A percentile compares a stretch with the other conserved stretches of the same genome.
Evolutionary conservation across 371 early-diverging fungal genomes (phyloP).

Genomic region (Cladochytrium tenue): DNA sequence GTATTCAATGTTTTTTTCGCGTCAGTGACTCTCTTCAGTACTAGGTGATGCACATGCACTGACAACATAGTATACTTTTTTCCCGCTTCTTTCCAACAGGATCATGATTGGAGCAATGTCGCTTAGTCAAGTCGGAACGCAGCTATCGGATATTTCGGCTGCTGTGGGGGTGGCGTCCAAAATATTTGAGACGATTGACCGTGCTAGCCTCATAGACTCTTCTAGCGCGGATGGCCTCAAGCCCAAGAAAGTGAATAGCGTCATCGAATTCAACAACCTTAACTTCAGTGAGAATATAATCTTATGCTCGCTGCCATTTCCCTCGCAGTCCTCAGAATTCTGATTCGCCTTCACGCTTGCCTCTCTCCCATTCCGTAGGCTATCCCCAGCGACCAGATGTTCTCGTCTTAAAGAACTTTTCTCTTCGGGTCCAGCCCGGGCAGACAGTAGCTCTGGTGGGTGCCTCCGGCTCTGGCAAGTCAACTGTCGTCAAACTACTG

Average conservation of each 20-base stretch:
- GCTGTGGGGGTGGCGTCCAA: constrained; percentile 82
- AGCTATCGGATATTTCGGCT: constrained; percentile 54
- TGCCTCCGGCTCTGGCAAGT: constrained; percentile 57
- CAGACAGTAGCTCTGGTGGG: constrained; percentile 62
- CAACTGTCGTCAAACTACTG: constrained; percentile 47
- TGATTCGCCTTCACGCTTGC: too few relatives aligned
- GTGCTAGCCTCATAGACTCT: constrained; percentile 70
- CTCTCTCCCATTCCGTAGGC: constrained; percentile 36
- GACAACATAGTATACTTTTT: too few relatives aligned
- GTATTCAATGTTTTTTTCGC: constrained; percentile 43
- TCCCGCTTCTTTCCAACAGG: too few relatives aligned
- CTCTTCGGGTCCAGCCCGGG: constrained; percentile 47
- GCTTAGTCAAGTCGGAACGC: constrained; percentile 50
- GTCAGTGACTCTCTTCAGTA: background rate
- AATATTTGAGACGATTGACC: constrained; percentile 79
- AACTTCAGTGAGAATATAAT: constrained; percentile 38
- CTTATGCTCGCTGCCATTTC: background rate
- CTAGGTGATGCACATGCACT: background rate
- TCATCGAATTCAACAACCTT: constrained; percentile 72
- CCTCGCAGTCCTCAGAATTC: constrained; percentile 8
- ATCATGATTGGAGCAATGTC: constrained; percentile 55
- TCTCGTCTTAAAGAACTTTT: constrained; percentile 53
- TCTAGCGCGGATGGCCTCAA: constrained; percentile 52
- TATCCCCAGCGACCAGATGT: constrained; percentile 53
- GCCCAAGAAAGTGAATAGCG: constrained; percentile 55